Percentiles rank a stretch among this genome's conserved stretches.
Conservation (phyloP, 176 grass and related monocot genomes). For the Elymus sibiricus region DNA sequence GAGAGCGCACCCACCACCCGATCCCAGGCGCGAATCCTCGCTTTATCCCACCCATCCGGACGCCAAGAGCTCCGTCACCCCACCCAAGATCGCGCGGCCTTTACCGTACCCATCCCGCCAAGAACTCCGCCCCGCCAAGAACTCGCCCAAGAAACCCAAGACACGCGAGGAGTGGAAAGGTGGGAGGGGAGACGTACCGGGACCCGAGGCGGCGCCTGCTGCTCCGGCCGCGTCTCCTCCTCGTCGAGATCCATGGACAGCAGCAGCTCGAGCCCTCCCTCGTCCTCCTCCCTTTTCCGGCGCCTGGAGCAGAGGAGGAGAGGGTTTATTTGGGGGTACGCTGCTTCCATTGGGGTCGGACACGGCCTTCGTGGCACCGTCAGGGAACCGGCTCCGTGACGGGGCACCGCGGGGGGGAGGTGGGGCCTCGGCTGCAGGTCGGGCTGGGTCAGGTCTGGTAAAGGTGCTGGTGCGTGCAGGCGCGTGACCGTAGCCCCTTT, state of each 20-base stretch:
- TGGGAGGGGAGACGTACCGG: not conserved
- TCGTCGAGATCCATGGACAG: slow-evolving; percentile 23
- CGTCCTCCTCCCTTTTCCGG: not conserved
- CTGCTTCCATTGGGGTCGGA: slow-evolving; percentile 14
- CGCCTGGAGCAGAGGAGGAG: not conserved
- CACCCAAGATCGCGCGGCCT: not conserved
- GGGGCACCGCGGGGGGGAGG: not conserved
- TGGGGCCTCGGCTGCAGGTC: not conserved
- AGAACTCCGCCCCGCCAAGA: not conserved
- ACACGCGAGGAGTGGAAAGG: not conserved
- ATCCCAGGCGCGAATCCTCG: not conserved
- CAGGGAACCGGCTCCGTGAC: not conserved
- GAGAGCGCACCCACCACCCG: not conserved
- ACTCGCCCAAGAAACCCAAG: not conserved
- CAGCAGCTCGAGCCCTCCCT: not conserved
- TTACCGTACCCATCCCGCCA: not conserved
- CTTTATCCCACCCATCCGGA: not conserved
- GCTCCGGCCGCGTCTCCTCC: not conserved
- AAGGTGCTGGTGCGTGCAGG: not conserved
- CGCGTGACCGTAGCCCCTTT: not conserved
- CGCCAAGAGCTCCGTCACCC: not conserved
- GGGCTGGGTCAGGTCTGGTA: not conserved
- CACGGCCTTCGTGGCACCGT: not conserved
- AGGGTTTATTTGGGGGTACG: not conserved
- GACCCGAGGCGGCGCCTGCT: not conserved